Base-by-base conservation (phyloP, 2,329 filamentous ascomycete genomes). In the Fusarium heterosporum region DNA sequence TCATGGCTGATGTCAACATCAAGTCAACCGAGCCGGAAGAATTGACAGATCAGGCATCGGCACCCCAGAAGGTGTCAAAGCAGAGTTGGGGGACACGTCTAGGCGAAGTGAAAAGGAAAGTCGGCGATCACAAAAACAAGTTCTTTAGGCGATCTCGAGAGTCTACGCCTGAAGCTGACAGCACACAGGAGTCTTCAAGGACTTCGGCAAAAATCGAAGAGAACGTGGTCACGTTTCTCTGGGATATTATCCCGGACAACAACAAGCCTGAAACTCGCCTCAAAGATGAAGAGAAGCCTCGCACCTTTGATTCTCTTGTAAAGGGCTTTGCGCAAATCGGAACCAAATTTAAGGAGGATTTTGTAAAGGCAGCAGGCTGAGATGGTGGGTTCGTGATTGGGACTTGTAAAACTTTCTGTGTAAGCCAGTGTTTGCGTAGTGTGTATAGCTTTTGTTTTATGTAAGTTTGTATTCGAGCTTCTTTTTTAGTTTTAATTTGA, bases 51-150 rank as follows among this genome's bases (percentile, higher is more conserved):
- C 28, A 34, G 14, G 7, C 36, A 30, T 13, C 19, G 11, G 14
- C 26, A 26, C 19, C 29, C 8, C 14, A 25, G 4, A 9, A 47
- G 22, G 46, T 13, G 2, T 12, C 40, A n/a, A 7, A 45, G n/a
- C 11, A 17, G n/a, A 1, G 1, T 8, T 4, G 39, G 5, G 19
- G 12, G 0, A n/a, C 16, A 5, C 2, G n/a, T 1, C 4, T 0
- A 26, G 14, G 43, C 3, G 11, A 61, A 28, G 16, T 22, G 3
- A 2, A 40, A 22, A 40, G 7, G 17, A 11, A 41, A 41, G 16
- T 4, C 9, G 8, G 8, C 28, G n/a, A 28, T n/a, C 4, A 46
- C 5, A 66, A 25, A 19, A 11, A 42, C 9, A 46, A n/a, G 4
- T 0, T 41, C 3, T 17, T 17, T 14, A 6, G 8, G n/a, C 19